Base-by-base conservation (phyloP, 169 alveolate species). In the Pseudocohnilembus persalinus region DNA sequence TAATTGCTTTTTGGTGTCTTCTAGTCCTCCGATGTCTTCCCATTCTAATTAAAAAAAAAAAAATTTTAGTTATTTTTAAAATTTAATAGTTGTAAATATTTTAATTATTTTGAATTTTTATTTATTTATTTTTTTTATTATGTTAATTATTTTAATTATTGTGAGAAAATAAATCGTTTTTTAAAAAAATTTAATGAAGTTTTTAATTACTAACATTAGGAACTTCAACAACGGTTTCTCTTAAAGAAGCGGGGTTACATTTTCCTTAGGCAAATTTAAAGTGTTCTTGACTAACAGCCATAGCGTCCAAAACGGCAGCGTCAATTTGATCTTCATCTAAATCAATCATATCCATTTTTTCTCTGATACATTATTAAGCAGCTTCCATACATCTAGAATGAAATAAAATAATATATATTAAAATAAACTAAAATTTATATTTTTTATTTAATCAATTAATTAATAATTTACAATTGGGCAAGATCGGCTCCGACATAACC, bases 1-100 rank as follows among this genome's bases (percentile, higher is more conserved):
- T 88, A 99, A 91, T 76, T 97, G 92, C 88, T 98, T 93, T 93
- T 98, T 98, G 31, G 97, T 99, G 35, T 97, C 98, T 89, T 98
- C 99, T 85, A 97, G 92, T 68, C 99, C 99, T 84, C 99, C 99
- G 84, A 99, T 99, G 89, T 99, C 99, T 88, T 98, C 99, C 99
- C 99, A 98, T 88, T 98, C 68, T 49, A 49, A 11, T 11, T 49
- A 49, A 11, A n/a, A n/a, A n/a, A n/a, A n/a, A n/a, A n/a, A n/a
- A n/a, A n/a, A n/a, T n/a, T n/a, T n/a, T n/a, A n/a, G n/a, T n/a
- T n/a, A n/a, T n/a, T n/a, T n/a, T n/a, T n/a, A n/a, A n/a, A n/a
- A n/a, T n/a, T n/a, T n/a, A n/a, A n/a, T n/a, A n/a, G n/a, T n/a
- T n/a, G n/a, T n/a, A n/a, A n/a, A n/a, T n/a, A n/a, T n/a, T n/a